phyloP scores from a whole-genome alignment of 1,284 basidiomycete genomes.

The Tranzscheliella williamsii region DNA sequence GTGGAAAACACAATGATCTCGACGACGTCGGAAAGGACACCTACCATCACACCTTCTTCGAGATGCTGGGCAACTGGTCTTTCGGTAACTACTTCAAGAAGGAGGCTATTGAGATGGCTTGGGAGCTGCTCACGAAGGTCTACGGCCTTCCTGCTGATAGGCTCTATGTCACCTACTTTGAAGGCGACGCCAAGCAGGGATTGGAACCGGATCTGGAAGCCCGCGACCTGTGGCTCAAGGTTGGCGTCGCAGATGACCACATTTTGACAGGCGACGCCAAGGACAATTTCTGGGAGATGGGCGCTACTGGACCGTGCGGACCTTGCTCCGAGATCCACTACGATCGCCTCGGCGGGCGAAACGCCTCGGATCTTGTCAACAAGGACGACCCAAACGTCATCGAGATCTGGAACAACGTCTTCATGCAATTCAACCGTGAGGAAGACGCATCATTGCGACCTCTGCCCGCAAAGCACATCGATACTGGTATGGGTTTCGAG shows the following conservation, averaged over 20 bases:
- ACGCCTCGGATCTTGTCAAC: slow-evolving; percentile 89
- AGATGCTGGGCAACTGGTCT: slow-evolving; percentile 99
- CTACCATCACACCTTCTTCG: slow-evolving; percentile 94
- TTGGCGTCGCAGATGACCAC: slow-evolving; percentile 85
- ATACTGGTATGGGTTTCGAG: slow-evolving; percentile 99
- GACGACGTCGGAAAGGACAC: slow-evolving; percentile 98
- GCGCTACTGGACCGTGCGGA: slow-evolving; percentile 93
- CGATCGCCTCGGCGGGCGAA: slow-evolving; percentile 90
- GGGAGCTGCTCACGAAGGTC: slow-evolving; percentile 87
- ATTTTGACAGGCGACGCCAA: slow-evolving; percentile 92
- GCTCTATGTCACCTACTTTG: slow-evolving; percentile 96
- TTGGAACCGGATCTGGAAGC: slow-evolving; percentile 85
- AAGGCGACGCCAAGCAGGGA: slow-evolving; percentile 84
- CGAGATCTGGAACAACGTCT: slow-evolving; percentile 99
- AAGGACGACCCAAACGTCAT: slow-evolving; percentile 92
- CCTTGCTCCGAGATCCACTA: slow-evolving; percentile 98
- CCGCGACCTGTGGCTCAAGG: slow-evolving; percentile 78
- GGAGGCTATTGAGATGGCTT: slow-evolving; percentile 89
- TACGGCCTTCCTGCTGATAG: slow-evolving; percentile 87
- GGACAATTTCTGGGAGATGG: slow-evolving; percentile 99
- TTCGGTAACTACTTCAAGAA: slow-evolving; percentile 99
- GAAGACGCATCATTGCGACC: slow-evolving; percentile 77
- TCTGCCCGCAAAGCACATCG: slow-evolving; percentile 91
- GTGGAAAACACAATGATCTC: slow-evolving; percentile 97
- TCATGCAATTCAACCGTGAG: slow-evolving; percentile 98